Conservation (phyloP, 2,329 filamentous ascomycete genomes). For the Diaporthe sp. region DNA sequence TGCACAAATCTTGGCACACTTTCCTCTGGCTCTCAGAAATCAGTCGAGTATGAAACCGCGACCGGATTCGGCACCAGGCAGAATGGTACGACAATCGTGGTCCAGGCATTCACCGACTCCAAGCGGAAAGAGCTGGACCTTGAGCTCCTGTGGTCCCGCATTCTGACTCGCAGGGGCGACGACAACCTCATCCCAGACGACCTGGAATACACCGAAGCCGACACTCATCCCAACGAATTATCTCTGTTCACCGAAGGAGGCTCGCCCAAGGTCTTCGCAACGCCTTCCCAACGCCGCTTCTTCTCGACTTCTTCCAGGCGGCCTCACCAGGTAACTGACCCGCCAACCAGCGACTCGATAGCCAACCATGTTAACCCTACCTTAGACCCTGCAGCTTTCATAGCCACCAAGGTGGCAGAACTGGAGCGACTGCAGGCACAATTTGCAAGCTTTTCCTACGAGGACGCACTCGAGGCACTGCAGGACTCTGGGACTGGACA, state of each 20-base stretch:
- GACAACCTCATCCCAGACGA: constrained; percentile 37
- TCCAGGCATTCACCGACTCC: constrained; percentile 70
- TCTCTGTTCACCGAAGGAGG: constrained; percentile 37
- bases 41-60: constrained; percentile 63
- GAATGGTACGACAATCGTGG: constrained; percentile 65
- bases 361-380: constrained; percentile 38
- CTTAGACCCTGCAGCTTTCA: constrained; percentile 36
- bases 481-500: constrained; percentile 14
- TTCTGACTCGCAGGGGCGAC: constrained; percentile 48
- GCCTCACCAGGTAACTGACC: constrained; percentile 39
- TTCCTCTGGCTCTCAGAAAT: constrained; percentile 65
- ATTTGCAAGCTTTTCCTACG: constrained; percentile 13
- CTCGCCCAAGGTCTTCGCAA: constrained; percentile 33
- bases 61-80: constrained; percentile 80
- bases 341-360: constrained; percentile 29
- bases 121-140: constrained; percentile 66
- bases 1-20: constrained; percentile 89
- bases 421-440: constrained; percentile 37
- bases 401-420: constrained; percentile 23
- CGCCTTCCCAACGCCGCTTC: constrained; percentile 41
- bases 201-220: constrained; percentile 42
- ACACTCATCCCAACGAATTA: constrained; percentile 39
- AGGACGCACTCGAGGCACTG: constrained; percentile 34
- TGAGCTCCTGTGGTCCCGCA: constrained; percentile 64
- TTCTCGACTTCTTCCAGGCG: constrained; percentile 43